phyloP scores from a whole-genome alignment of 2,329 filamentous ascomycete genomes.

The Talaromyces islandicus region DNA sequence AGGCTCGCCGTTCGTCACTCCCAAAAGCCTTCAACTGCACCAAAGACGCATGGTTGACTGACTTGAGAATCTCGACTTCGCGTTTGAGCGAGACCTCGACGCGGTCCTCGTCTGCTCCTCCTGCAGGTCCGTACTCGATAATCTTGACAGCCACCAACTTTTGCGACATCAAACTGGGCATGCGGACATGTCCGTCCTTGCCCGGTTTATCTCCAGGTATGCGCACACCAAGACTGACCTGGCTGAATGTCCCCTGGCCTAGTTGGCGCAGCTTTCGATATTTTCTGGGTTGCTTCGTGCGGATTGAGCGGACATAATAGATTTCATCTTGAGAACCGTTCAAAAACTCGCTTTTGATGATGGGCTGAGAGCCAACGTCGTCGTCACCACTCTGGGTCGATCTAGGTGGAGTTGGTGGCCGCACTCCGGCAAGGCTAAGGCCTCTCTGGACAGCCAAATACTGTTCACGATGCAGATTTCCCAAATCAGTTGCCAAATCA shows the following conservation, averaged over 20 bases:
- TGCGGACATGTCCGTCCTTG: conserved; percentile 13
- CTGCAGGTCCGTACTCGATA: conserved; percentile 88
- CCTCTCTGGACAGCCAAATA: conserved; percentile 76
- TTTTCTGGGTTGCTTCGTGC: conserved; percentile 62
- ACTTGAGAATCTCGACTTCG: conserved; percentile 89
- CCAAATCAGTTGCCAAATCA: conserved; percentile 33
- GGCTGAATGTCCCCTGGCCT: conserved; percentile 92
- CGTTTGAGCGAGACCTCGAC: conserved; percentile 91
- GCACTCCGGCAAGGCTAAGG: conserved; percentile 53
- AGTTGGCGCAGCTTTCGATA: conserved; percentile 77
- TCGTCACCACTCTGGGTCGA: conserved; percentile 60
- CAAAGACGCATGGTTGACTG: conserved; percentile 79
- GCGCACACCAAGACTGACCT: conserved; percentile 84
- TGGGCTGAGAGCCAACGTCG: conserved; percentile 39
- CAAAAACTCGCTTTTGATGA: conserved; percentile 17
- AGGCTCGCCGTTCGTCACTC: conserved; percentile 72
- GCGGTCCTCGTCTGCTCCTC: conserved; percentile 86
- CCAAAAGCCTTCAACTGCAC: conserved; percentile 90
- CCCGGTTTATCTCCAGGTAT: conserved; percentile 53
- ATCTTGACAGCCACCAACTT: conserved; percentile 92
- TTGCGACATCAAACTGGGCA: conserved; percentile 40
- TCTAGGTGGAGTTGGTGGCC: conserved; percentile 73
- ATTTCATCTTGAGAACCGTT: conserved; percentile 45
- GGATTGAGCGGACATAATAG: conserved; percentile 63
- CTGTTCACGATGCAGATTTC: conserved; percentile 64